Percentiles rank a stretch among this genome's conserved stretches.
Conservation (phyloP, 2,329 filamentous ascomycete genomes). For the Penicillium sp. region DNA sequence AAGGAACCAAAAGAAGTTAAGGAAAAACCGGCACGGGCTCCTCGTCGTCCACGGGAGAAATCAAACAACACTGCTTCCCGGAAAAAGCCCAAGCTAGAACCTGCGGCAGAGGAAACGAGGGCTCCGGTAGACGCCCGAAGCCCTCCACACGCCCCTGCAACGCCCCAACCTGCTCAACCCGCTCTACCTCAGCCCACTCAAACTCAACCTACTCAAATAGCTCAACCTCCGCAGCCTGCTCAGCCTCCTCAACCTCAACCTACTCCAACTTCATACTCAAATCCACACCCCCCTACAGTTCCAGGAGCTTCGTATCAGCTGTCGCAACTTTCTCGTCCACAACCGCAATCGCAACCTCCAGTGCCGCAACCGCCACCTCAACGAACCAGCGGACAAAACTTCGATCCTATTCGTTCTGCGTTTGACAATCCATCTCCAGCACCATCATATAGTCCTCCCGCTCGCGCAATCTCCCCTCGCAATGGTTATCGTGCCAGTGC, state of each 20-base stretch:
- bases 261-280: slow-evolving; percentile 12
- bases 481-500: slow-evolving; percentile 69
- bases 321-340: slow-evolving; percentile 46
- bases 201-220: slow-evolving; percentile 1
- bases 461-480: slow-evolving; percentile 50
- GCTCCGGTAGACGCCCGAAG: slow-evolving; percentile 8
- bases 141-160: slow-evolving; percentile 11
- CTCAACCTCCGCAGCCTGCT: slow-evolving; percentile 8
- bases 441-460: slow-evolving; percentile 44
- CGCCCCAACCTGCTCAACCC: slow-evolving; percentile 8
- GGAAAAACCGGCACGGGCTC: slow-evolving; percentile 26
- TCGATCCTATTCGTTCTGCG: slow-evolving; percentile 83
- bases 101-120: slow-evolving; percentile 20
- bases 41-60: slow-evolving; percentile 38
- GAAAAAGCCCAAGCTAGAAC: slow-evolving; percentile 48
- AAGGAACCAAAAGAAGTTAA: slow-evolving; percentile 25
- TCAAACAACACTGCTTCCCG: slow-evolving; percentile 41
- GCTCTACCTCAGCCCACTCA: not conserved
- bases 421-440: slow-evolving; percentile 46
- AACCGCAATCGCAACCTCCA: slow-evolving; percentile 45
- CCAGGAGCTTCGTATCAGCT: slow-evolving; percentile 40
- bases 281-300: slow-evolving; percentile 53
- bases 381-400: slow-evolving; percentile 74
- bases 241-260: slow-evolving; percentile 13
- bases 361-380: slow-evolving; percentile 47